Evolutionary conservation across 2,329 filamentous ascomycete genomes (phyloP).

Genomic region (Erysiphe pulchra): DNA sequence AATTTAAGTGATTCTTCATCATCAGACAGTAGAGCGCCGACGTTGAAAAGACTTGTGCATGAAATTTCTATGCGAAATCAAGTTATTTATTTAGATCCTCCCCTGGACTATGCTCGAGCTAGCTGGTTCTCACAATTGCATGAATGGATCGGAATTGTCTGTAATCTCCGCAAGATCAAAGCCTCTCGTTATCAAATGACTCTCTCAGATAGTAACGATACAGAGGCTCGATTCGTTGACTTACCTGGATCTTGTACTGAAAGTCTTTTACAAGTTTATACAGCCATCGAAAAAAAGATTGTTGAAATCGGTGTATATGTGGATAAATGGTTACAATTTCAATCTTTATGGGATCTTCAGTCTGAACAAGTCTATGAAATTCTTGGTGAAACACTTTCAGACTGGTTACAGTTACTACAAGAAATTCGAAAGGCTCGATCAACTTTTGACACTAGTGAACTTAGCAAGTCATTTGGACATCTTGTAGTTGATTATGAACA

Average conservation of each 20-base stretch:
- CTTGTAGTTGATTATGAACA: conserved; percentile 95
- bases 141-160: conserved; percentile 77
- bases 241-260: conserved; percentile 64
- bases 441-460: conserved; percentile 93
- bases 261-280: conserved; percentile 56
- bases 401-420: conserved; percentile 88
- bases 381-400: conserved; percentile 69
- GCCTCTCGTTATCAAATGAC: conserved; percentile 86
- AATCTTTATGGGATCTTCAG: conserved; percentile 93
- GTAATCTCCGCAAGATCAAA: conserved; percentile 81
- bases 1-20: conserved; percentile 19
- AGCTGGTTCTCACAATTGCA: conserved; percentile 88
- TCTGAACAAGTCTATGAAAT: conserved; percentile 86
- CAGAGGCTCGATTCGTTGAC: conserved; percentile 53
- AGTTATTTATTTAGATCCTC: conserved; percentile 87
- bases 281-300: conserved; percentile 60
- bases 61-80: conserved; percentile 97
- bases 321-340: conserved; percentile 95
- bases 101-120: conserved; percentile 70
- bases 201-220: conserved; percentile 37
- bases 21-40: conserved; percentile 27
- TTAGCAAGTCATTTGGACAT: conserved; percentile 77
- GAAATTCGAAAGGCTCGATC: conserved; percentile 87
- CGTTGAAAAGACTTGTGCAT: conserved; percentile 50
- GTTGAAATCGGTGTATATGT: conserved; percentile 62